These are phyloP conservation scores for Coemansia sp. DNA, from an alignment of 192 early-diverging fungal genomes.

Conservation along the genomic window DNA sequence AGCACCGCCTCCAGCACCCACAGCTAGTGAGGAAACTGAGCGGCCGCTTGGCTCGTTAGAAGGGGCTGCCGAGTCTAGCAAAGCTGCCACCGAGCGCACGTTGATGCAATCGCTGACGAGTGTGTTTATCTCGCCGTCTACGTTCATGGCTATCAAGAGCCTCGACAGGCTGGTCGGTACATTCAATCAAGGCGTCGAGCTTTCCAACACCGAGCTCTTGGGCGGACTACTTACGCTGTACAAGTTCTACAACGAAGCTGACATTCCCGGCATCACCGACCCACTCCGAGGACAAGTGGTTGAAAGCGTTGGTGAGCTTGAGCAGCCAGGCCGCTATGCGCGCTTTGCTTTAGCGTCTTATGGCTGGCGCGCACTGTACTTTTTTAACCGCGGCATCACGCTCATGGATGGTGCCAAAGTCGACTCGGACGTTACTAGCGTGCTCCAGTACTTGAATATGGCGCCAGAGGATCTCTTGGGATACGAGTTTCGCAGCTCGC, in stretches of 20 bases:
- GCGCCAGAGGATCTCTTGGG: conserved; percentile 66
- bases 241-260: conserved; percentile 60
- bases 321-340: conserved; percentile 59
- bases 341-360: conserved; percentile 65
- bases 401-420: conserved; percentile 66
- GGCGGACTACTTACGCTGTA: conserved; percentile 66
- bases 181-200: conserved; percentile 72
- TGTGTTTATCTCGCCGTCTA: conserved; percentile 55
- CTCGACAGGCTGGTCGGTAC: conserved; percentile 45
- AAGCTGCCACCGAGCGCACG: conserved; percentile 35
- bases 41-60: background rate
- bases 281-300: conserved; percentile 39
- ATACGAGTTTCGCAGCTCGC: conserved; percentile 65
- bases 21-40: background rate
- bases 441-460: conserved; percentile 64
- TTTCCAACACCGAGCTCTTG: conserved; percentile 65
- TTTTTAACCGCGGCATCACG: conserved; percentile 70
- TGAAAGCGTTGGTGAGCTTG: conserved; percentile 45
- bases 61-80: background rate
- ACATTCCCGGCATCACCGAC: conserved; percentile 39
- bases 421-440: conserved; percentile 66
- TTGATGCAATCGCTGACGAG: conserved; percentile 52
- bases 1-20: background rate
- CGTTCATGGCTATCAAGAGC: conserved; percentile 50
- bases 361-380: conserved; percentile 74